Conservation (phyloP, 2,329 filamentous ascomycete species). For the Cladosporium colombiae region DNA sequence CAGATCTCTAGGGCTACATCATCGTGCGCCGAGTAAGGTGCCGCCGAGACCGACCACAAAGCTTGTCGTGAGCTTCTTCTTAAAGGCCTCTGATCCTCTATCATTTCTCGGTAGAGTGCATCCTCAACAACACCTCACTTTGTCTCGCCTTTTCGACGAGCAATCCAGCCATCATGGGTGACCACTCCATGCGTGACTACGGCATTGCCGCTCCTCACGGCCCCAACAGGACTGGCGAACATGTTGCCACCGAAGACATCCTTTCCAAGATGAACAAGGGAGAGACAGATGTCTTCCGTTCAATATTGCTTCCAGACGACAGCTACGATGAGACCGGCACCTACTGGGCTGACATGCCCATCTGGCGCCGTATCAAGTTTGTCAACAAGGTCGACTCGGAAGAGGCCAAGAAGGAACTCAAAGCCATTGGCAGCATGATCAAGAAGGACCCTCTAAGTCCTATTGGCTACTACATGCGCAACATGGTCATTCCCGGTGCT, state of each 20-base stretch:
- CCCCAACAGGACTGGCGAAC: slow-evolving; percentile 47
- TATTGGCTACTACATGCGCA: slow-evolving; percentile 81
- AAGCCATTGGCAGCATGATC: slow-evolving; percentile 71
- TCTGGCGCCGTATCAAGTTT: slow-evolving; percentile 70
- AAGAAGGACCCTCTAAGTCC: slow-evolving; percentile 85
- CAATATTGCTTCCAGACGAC: slow-evolving; percentile 84
- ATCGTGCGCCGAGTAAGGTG: slow-evolving; percentile 13
- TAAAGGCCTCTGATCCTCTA: slow-evolving; percentile 3
- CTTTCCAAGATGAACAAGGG: slow-evolving; percentile 53
- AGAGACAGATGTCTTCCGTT: slow-evolving; percentile 69
- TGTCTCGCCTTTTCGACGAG: not conserved
- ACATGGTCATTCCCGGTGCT: slow-evolving; percentile 88
- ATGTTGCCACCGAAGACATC: slow-evolving; percentile 46
- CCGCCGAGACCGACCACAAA: slow-evolving; percentile 17
- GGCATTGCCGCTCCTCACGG: slow-evolving; percentile 51
- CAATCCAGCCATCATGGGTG: slow-evolving; percentile 26
- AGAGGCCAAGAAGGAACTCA: slow-evolving; percentile 69
- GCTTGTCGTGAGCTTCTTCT: slow-evolving; percentile 20
- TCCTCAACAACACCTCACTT: not conserved
- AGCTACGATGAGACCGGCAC: slow-evolving; percentile 77
- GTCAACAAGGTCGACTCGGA: slow-evolving; percentile 70
- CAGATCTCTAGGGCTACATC: slow-evolving; percentile 13
- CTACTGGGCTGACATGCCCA: slow-evolving; percentile 89
- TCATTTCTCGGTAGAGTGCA: slow-evolving; percentile 3
- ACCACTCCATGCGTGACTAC: slow-evolving; percentile 49